These are phyloP conservation scores for Thielaviopsis musarum DNA, from an alignment of 2,329 filamentous ascomycete species.

Conservation along the genomic window DNA sequence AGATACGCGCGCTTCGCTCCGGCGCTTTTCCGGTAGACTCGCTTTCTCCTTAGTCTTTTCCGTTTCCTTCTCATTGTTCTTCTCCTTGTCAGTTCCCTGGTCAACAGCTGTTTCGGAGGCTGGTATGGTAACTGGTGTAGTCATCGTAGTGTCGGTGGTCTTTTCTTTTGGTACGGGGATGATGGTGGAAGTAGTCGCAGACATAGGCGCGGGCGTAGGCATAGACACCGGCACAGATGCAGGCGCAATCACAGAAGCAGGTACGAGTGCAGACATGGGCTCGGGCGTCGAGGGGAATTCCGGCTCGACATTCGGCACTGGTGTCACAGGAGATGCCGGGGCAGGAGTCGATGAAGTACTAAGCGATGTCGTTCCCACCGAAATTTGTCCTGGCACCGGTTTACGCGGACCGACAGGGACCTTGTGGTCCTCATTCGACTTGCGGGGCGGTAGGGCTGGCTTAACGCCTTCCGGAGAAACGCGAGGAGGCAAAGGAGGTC, in stretches of 20 bases:
- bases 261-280: not conserved
- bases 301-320: not conserved
- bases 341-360: conserved; percentile 1
- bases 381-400: not conserved
- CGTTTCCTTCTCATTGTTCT: no score
- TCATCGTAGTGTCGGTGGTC: no score
- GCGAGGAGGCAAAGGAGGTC: no score
- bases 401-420: conserved; percentile 3
- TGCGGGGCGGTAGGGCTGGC: conserved; percentile 5
- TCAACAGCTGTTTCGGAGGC: no score
- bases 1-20: no score
- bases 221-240: not conserved
- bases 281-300: not conserved
- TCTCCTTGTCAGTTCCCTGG: no score
- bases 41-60: no score
- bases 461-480: not conserved
- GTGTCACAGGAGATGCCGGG: conserved; percentile 1
- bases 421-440: conserved; percentile 4
- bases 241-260: not conserved
- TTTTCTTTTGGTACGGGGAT: no score
- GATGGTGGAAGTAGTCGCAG: not conserved
- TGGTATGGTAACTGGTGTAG: no score
- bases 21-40: no score
- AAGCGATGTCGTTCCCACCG: conserved; percentile 7
- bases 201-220: not conserved